Evolutionary conservation across 2,329 filamentous ascomycete species (phyloP).

Genomic region (Sarocladiaceae sp.): DNA sequence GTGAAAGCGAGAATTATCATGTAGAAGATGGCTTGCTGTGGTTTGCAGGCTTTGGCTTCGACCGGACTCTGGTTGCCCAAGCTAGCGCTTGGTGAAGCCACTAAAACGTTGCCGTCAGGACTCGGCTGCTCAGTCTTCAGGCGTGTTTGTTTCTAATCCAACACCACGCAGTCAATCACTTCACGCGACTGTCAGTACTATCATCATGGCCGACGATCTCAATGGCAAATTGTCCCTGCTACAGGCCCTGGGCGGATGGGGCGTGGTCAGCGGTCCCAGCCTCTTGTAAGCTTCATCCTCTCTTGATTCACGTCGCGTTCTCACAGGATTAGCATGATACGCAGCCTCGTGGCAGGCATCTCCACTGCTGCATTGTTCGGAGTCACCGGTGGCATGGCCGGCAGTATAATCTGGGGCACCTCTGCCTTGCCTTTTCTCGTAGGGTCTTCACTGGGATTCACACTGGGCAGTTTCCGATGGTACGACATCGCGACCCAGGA

Average conservation of each 20-base stretch:
- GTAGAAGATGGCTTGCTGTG: too few relatives aligned
- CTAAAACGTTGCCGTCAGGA: too few relatives aligned
- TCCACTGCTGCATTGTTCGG: constrained; percentile 15
- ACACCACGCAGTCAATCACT: too few relatives aligned
- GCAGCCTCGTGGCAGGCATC: constrained; percentile 19
- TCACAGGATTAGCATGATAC: constrained; percentile 16
- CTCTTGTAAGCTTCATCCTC: constrained; percentile 11
- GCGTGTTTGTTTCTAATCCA: too few relatives aligned
- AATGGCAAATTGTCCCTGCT: neutral
- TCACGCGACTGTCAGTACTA: too few relatives aligned
- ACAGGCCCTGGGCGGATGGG: neutral
- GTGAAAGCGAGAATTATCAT: too few relatives aligned
- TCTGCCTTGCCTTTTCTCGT: constrained; percentile 18
- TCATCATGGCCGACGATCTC: constrained; percentile 1
- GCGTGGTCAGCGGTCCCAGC: constrained; percentile 4
- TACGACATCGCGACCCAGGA: constrained; percentile 15
- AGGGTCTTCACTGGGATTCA: constrained; percentile 17
- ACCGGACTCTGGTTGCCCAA: too few relatives aligned
- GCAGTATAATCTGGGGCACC: constrained; percentile 18
- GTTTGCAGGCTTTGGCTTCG: too few relatives aligned
- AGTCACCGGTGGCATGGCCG: constrained; percentile 13
- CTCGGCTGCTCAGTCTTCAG: too few relatives aligned
- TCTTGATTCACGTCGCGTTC: neutral
- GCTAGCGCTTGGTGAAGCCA: too few relatives aligned
- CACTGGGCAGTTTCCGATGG: constrained; percentile 16